Percentiles rank a stretch among this genome's conserved stretches.
Evolutionary conservation across 192 early-diverging fungal species (phyloP).

Genomic region (Dissophora globulifera): DNA sequence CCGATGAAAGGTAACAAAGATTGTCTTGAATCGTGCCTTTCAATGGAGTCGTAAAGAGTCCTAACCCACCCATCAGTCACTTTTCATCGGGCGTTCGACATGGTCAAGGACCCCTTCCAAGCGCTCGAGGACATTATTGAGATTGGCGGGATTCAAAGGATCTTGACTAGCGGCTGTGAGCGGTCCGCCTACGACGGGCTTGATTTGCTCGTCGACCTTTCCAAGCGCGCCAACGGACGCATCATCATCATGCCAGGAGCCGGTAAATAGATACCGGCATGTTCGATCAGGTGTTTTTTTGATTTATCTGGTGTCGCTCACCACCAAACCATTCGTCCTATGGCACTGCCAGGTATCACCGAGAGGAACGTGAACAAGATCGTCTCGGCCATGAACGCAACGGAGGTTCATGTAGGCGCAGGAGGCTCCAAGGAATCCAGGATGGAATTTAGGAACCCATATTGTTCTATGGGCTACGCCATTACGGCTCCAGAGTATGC

Average conservation of each 20-base stretch:
- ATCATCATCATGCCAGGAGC: slow-evolving; percentile 71
- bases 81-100: slow-evolving; percentile 78
- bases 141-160: slow-evolving; percentile 69
- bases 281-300: too few species aligned
- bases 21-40: too few species aligned
- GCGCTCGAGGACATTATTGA: slow-evolving; percentile 67
- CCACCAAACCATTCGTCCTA: background rate
- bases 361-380: slow-evolving; percentile 61
- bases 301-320: background rate
- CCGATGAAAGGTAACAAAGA: slow-evolving; percentile 57
- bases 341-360: slow-evolving; percentile 54
- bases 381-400: slow-evolving; percentile 39
- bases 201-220: slow-evolving; percentile 55
- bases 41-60: too few species aligned
- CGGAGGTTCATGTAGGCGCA: slow-evolving; percentile 69
- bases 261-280: slow-evolving; percentile 41
- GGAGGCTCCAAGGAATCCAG: slow-evolving; percentile 39
- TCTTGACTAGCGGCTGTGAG: slow-evolving; percentile 74
- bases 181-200: slow-evolving; percentile 67
- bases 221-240: slow-evolving; percentile 49
- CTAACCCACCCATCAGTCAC: too few species aligned
- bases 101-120: slow-evolving; percentile 64
- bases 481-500: slow-evolving; percentile 46
- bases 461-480: slow-evolving; percentile 53
- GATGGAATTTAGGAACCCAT: slow-evolving; percentile 51